A percentile compares a stretch with the other conserved stretches of the same genome.
phyloP scores from a whole-genome alignment of 495 filamentous ascomycete species.

The Hypoxylon trugodes region DNA sequence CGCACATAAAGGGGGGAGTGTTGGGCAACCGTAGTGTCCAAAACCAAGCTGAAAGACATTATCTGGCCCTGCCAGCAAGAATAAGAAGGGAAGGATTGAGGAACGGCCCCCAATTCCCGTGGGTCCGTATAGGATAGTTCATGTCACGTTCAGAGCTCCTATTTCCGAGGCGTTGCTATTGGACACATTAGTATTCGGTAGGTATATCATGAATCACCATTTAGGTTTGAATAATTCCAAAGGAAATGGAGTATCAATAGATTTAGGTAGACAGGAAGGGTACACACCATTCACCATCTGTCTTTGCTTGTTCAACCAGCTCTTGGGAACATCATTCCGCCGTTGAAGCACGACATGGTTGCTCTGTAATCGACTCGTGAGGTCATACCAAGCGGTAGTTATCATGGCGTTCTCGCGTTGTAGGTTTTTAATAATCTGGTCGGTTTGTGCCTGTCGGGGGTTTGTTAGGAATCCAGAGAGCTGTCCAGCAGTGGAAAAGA shows the following conservation, averaged over 20 bases:
- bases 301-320: slow-evolving; percentile 92
- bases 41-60: neutral
- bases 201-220: neutral
- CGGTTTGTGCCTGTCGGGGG: slow-evolving; percentile 60
- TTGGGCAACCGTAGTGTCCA: too few species aligned
- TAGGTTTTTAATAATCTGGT: slow-evolving; percentile 72
- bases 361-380: slow-evolving; percentile 83
- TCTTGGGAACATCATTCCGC: slow-evolving; percentile 78
- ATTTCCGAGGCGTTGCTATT: slow-evolving; percentile 58
- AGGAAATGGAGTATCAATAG: neutral
- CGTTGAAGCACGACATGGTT: slow-evolving; percentile 82
- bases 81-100: neutral
- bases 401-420: slow-evolving; percentile 87
- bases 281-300: slow-evolving; percentile 68
- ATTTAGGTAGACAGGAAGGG: neutral
- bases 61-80: neutral
- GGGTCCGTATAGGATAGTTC: neutral
- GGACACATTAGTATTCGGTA: neutral
- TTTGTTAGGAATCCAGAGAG: slow-evolving; percentile 16
- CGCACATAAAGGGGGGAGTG: too few species aligned
- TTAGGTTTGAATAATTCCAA: too few species aligned
- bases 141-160: slow-evolving; percentile 44
- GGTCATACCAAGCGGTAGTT: slow-evolving; percentile 90
- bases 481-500: neutral
- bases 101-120: neutral